Base-by-base conservation (phyloP, 2,329 filamentous ascomycete species). In the Cladosporium halotolerans region DNA sequence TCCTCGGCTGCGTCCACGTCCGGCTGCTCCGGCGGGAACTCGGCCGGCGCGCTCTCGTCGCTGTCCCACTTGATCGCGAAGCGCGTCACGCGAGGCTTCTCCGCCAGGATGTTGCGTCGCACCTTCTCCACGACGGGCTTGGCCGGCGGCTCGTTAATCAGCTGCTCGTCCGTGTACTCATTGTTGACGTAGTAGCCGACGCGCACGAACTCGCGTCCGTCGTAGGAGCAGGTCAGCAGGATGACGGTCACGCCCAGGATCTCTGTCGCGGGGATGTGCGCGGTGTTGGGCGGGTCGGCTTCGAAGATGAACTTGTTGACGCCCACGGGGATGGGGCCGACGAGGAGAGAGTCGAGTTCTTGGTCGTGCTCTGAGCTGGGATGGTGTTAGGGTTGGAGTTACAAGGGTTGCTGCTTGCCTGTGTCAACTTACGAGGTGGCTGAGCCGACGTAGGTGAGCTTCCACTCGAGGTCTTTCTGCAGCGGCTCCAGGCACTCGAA, bases 171-270 rank as follows among this genome's bases (percentile, higher is more conserved):
- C 63, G 95, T 89, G 72, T 99, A 99, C 72, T 99, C 95, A 66
- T 99, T 99, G 79, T 97, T 99, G 66, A 99, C 93, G 64, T 99
- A 99, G 81, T 99, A 99, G 58, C 93, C 93, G 40, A 99, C 92
- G 61, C 93, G 90, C 38, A 99, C 90, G 66, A 99, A 99, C 72
- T 99, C 93, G 67, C 93, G 84, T 51, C 88, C 87, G 66, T 99
- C 93, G 74, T 99, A 99, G 71, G 89, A 88, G 74, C 93, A 97
- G 54, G 90, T 96, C 61, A 99, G 81, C 53, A 99, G 85, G 64
- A 99, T 90, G 65, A 99, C 93, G 3, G 93, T 99, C 47, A 99
- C 95, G 56, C 93, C 93, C 43, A 99, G 82, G 64, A 99, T 91
- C 74, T 99, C 95, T 62, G 89, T 90, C 62, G 91, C 86, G 53